Evolutionary conservation across 805 yeast species (phyloP).

Genomic region (Candida coleopterorum): DNA sequence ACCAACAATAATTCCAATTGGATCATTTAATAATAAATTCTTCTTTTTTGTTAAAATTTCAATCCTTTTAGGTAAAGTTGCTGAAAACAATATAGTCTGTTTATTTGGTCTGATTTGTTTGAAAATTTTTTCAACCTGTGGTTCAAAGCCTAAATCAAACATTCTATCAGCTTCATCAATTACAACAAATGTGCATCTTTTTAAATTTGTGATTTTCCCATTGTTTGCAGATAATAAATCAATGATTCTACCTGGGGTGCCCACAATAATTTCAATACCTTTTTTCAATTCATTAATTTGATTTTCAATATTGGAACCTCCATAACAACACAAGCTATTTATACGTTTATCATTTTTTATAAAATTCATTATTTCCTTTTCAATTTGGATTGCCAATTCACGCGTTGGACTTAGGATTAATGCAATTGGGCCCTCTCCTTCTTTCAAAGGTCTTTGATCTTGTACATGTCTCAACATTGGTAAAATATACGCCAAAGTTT

Average conservation of each 20-base stretch:
- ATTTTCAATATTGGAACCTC: slow-evolving; percentile 78
- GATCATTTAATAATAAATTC: slow-evolving; percentile 55
- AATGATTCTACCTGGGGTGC: slow-evolving; percentile 93
- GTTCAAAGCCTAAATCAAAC: slow-evolving; percentile 97
- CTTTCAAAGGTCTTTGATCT: slow-evolving; percentile 54
- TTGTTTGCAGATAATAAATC: slow-evolving; percentile 80
- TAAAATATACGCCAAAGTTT: slow-evolving; percentile 80
- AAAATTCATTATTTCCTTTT: slow-evolving; percentile 60
- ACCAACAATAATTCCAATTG: slow-evolving; percentile 77
- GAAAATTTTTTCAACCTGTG: slow-evolving; percentile 82
- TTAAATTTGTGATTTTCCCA: slow-evolving; percentile 68
- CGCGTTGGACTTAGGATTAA: slow-evolving; percentile 86
- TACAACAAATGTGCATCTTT: slow-evolving; percentile 73
- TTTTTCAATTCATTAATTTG: slow-evolving; percentile 78
- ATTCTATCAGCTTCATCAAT: slow-evolving; percentile 95
- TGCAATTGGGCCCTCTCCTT: slow-evolving; percentile 69
- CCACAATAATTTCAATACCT: slow-evolving; percentile 77
- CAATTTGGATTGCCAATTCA: slow-evolving; percentile 83
- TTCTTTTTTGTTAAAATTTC: slow-evolving; percentile 67
- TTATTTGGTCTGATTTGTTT: slow-evolving; percentile 75
- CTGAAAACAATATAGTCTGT: slow-evolving; percentile 88
- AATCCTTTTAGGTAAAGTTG: slow-evolving; percentile 84
- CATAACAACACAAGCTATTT: slow-evolving; percentile 78
- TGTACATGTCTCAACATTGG: slow-evolving; percentile 82
- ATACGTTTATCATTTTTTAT: slow-evolving; percentile 37